Evolutionary conservation across 192 early-diverging fungal genomes (phyloP), one percentile per base, ranked within the genome.

Genomic region (Backusella luteola): DNA sequence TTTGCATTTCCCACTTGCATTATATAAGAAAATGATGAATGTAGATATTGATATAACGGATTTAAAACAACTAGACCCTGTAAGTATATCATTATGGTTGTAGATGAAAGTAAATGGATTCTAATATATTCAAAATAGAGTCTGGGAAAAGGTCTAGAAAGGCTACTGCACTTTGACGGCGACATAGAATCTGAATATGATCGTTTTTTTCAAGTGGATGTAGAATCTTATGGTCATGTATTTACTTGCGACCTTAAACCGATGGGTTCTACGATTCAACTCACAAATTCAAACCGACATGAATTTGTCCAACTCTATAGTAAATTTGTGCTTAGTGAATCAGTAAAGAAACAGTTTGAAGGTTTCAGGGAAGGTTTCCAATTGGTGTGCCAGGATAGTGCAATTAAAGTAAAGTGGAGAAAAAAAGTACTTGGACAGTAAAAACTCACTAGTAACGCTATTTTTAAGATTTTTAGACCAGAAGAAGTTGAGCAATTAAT

Each of bases 401-500:
- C 92, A 29, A 86, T 93, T 29, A 83, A 87, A 79, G 89, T 89
- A 81, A 19, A 53, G 34, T 34, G 21, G 38, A 11, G 11, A 12
- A 39, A 85, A 63, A 26, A 63, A 63, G 12, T 29, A 63, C 56
- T 29, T 2, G 26, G 11, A 63, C 1, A 1, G 2, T 63, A 29
- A 8, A 44, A 23, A 29, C 11, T 21, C 42, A 19, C 70, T 44
- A 21, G 35, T 53, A 29, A 42, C 14, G 35, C 1, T 76, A 17
- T 70, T 35, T 32, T 84, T 36, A 78, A 93, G 81, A 86, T 92
- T 9, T 96, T 96, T 84, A 83, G 94, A 70, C 91, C 96, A 2
- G 93, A 96, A 73, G 96, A 98, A 83, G 84, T 98, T 9, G 94
- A 97, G 80, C 89, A 94, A 72, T 80, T 97, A 7, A 92, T 98